Evolutionary conservation across 1,284 basidiomycete genomes (phyloP), one percentile per base, ranked within the genome.

Genomic region (Neolentinus lepideus): DNA sequence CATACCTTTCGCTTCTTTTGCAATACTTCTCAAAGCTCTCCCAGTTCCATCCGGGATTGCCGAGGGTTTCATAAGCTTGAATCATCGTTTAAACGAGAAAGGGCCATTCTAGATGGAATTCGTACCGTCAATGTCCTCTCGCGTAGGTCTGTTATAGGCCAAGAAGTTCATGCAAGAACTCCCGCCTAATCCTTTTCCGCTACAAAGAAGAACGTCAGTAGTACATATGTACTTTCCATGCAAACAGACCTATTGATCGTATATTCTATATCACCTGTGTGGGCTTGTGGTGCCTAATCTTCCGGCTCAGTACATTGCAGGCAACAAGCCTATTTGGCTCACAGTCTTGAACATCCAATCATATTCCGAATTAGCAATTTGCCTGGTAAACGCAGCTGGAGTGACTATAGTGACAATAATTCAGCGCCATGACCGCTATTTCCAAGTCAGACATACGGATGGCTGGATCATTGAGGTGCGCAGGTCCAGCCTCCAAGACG

Each of bases 401-500:
- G 64, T 62, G 10, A 69, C 67, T 70, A 26, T 24, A 31, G 12
- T 31, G 29, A 12, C 29, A 12, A 31, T 12, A 52, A 3, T 36
- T 6, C 6, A 50, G 16, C 47, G 27, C 11, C 29, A 36, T 50
- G 24, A 50, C 22, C 9, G 22, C 21, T 16, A 50, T 50, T 26
- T 29, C 16, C 51, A 21, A 33, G 26, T 52, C 8, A 24, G 51
- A 65, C 65, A 50, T 38, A 68, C 66, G 51, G 12, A 67, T 56
- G 2, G 47, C 58, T 25, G 60, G 58, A 26, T 66, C 67, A 31
- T 60, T 54, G 38, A 67, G 43, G 54, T 68, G 66, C 24, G 66
- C 63, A 16, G 60, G 54, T 10, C 71, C 71, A 2, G 69, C 69
- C 58, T 71, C 69, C 11, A 71, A 58, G 52, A 73, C 62, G 43